Percentiles rank a stretch among this genome's conserved stretches.
Conservation (phyloP, 2,329 filamentous ascomycete species). For the Diaporthe caulivora region DNA sequence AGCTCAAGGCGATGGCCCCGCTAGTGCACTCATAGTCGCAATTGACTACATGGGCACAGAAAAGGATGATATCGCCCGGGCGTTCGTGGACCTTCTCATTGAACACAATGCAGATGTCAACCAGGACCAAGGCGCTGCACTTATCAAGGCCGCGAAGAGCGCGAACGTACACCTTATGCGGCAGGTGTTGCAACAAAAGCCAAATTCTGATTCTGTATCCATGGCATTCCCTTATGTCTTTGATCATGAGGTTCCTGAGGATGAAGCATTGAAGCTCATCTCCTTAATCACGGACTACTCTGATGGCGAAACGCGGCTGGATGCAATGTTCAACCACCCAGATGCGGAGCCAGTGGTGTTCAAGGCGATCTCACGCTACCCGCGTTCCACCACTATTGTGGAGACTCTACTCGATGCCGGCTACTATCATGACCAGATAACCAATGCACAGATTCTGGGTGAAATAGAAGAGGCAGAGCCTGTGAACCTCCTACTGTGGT, state of each 20-base stretch:
- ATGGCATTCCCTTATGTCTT: conserved; percentile 70
- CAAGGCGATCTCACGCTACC: conserved; percentile 66
- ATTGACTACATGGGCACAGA: conserved; percentile 58
- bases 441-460: conserved; percentile 57
- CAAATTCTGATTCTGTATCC: conserved; percentile 63
- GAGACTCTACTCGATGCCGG: conserved; percentile 67
- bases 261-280: conserved; percentile 63
- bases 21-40: conserved; percentile 58
- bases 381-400: conserved; percentile 65
- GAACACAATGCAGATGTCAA: conserved; percentile 60
- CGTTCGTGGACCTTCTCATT: conserved; percentile 59
- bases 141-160: conserved; percentile 66
- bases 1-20: conserved; percentile 59
- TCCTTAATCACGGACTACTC: conserved; percentile 64
- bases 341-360: conserved; percentile 63
- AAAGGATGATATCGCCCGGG: conserved; percentile 54
- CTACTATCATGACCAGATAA: conserved; percentile 70
- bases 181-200: conserved; percentile 62
- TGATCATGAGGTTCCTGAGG: conserved; percentile 61
- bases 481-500: conserved; percentile 71
- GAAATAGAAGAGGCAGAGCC: conserved; percentile 64
- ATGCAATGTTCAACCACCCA: conserved; percentile 60
- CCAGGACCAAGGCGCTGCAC: conserved; percentile 63
- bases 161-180: conserved; percentile 63
- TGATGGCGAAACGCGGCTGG: conserved; percentile 61